Conservation (phyloP, 1,139 yeast genomes). For the Kodamaea arcana region DNA sequence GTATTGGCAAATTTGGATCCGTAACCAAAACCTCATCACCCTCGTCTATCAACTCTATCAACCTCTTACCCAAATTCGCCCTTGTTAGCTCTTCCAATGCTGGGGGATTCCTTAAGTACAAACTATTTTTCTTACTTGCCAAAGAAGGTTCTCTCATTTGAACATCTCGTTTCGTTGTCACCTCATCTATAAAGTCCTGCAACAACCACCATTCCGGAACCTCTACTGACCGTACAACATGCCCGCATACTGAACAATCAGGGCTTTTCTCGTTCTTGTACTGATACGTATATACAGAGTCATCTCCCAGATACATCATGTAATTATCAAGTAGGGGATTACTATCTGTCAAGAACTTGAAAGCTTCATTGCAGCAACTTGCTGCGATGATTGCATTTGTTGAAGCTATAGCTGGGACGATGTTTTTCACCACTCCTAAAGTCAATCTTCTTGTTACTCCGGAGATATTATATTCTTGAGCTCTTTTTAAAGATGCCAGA, state of each 20-base stretch:
- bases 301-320: conserved; percentile 83
- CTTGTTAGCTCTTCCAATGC: conserved; percentile 47
- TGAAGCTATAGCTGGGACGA: conserved; percentile 91
- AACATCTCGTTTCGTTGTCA: conserved; percentile 29
- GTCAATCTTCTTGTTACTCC: conserved; percentile 73
- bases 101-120: conserved; percentile 53
- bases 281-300: conserved; percentile 70
- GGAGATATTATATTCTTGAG: conserved; percentile 57
- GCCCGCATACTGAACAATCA: conserved; percentile 77
- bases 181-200: conserved; percentile 44
- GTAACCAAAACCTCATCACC: conserved; percentile 56
- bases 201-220: conserved; percentile 42
- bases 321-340: conserved; percentile 72
- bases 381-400: conserved; percentile 94
- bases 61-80: conserved; percentile 35
- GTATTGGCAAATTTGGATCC: conserved; percentile 52
- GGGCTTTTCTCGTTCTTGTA: conserved; percentile 57
- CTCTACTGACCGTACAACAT: conserved; percentile 27
- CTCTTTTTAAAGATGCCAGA: conserved; percentile 54
- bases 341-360: conserved; percentile 67
- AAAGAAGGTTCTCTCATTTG: conserved; percentile 51
- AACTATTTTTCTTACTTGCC: conserved; percentile 34
- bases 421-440: conserved; percentile 85
- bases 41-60: conserved; percentile 35
- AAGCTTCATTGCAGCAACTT: conserved; percentile 82